A percentile compares a stretch with the other conserved stretches of the same genome.
Conservation (phyloP, 495 filamentous ascomycete species). For the Aspergillus wentii region DNA sequence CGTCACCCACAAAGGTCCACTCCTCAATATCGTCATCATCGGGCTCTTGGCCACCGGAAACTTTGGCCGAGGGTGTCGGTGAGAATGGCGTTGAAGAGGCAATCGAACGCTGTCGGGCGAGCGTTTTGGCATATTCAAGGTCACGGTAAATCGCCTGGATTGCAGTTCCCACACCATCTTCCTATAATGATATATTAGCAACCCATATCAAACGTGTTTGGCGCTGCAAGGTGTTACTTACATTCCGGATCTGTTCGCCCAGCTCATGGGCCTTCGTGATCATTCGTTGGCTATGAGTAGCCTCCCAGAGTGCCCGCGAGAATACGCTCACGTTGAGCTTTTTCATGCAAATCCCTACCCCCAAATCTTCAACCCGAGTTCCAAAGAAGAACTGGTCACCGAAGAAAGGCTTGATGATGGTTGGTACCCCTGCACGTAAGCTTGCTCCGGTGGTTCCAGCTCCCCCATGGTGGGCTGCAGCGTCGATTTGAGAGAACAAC, state of each 20-base stretch:
- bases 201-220: not conserved
- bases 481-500: conserved; percentile 92
- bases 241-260: conserved; percentile 81
- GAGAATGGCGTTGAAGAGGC: conserved; percentile 39
- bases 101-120: conserved; percentile 61
- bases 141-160: conserved; percentile 94
- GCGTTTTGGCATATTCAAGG: conserved; percentile 87
- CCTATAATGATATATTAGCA: conserved; percentile 42
- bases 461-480: conserved; percentile 90
- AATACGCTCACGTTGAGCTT: conserved; percentile 82
- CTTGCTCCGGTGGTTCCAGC: conserved; percentile 95
- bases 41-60: conserved; percentile 29
- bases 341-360: conserved; percentile 85
- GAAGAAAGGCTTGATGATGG: conserved; percentile 95
- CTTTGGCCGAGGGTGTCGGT: conserved; percentile 30
- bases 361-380: conserved; percentile 80
- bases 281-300: conserved; percentile 82
- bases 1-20: conserved; percentile 73
- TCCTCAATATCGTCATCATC: conserved; percentile 50
- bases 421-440: conserved; percentile 85
- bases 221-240: conserved; percentile 44
- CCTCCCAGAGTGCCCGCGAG: conserved; percentile 85
- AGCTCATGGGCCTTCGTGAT: conserved; percentile 76
- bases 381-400: conserved; percentile 98
- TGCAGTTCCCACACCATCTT: conserved; percentile 82